A percentile compares a stretch with the other conserved stretches of the same genome.
Evolutionary conservation across 768 basidiomycete species (phyloP).

Genomic region (Sistotremastrum suecicum): DNA sequence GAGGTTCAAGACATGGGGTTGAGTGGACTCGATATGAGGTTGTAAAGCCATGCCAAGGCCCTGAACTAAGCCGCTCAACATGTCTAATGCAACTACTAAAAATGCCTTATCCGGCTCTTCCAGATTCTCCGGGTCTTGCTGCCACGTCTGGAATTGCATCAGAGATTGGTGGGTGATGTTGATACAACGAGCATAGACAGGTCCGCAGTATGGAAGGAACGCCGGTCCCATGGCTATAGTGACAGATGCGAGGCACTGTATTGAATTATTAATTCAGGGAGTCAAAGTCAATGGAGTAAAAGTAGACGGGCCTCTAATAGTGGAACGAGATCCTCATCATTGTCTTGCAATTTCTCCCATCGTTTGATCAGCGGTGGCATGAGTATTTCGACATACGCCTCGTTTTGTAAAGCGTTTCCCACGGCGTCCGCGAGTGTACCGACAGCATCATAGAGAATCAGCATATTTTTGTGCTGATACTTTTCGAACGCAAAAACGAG

Average conservation of each 20-base stretch:
- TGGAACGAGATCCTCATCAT: slow-evolving; percentile 87
- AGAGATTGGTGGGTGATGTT: slow-evolving; percentile 74
- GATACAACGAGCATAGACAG: slow-evolving; percentile 86
- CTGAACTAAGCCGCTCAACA: slow-evolving; percentile 90
- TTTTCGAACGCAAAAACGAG: slow-evolving; percentile 93
- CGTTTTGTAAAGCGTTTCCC: slow-evolving; percentile 72
- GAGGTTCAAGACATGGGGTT: slow-evolving; percentile 68
- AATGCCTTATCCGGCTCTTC: slow-evolving; percentile 96
- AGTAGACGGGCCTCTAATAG: slow-evolving; percentile 66
- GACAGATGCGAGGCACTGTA: slow-evolving; percentile 89
- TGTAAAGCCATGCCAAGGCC: slow-evolving; percentile 75
- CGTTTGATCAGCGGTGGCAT: slow-evolving; percentile 89
- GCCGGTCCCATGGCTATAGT: slow-evolving; percentile 89
- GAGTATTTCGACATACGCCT: slow-evolving; percentile 80
- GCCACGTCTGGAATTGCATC: slow-evolving; percentile 73
- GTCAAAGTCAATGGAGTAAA: not conserved
- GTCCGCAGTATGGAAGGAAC: slow-evolving; percentile 78
- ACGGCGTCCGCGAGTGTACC: slow-evolving; percentile 97
- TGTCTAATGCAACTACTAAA: slow-evolving; percentile 94
- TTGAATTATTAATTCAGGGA: not conserved
- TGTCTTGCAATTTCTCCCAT: slow-evolving; percentile 84
- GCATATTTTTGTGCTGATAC: slow-evolving; percentile 98
- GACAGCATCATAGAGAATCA: slow-evolving; percentile 97
- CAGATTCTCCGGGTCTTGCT: slow-evolving; percentile 66
- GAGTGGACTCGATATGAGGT: slow-evolving; percentile 47